Base-by-base conservation (phyloP, 2,329 filamentous ascomycete genomes). In the Penicillium digitatum region DNA sequence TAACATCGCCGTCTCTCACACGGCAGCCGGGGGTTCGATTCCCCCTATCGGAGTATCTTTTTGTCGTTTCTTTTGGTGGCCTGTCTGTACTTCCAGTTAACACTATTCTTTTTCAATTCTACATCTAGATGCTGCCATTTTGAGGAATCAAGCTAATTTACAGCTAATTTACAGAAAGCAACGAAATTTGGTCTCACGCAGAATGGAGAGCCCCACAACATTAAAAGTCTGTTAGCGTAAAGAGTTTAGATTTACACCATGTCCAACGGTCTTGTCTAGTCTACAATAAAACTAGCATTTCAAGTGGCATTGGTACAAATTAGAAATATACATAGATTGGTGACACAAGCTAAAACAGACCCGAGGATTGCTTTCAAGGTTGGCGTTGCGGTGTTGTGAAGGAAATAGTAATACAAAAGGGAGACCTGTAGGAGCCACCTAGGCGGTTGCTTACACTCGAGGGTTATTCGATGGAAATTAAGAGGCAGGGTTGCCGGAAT, bases 1-100 rank as follows among this genome's bases (percentile, higher is more conserved):
- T 65, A 66, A 65, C 63, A 67, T 67, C 63, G 63, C 50, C 59
- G 63, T 64, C 62, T 66, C 62, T 66, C 64, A 66, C 64, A 64
- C 64, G 59, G 51, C 63, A 66, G 62, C 62, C 64, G 61, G 64
- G 62, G 63, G 61, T 66, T 65, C 61, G 65, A 66, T 66, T 66
- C 61, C 64, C 62, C 64, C 60, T 62, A 63, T 66, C 62, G 61
- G 62, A 66, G 61, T 55, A 38, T 5, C 16, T 9, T 24, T 58
- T 57, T 58, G 16, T n/a, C 20, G 7, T 27, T 29, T 18, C 1
- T 44, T 16, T 9, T 29, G n/a, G n/a, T 3, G 34, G 5, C 2
- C 32, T 4, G 10, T 3, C 4, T 12, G 4, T 11, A 3, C 6
- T 27, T 8, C 26, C 9, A 42, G 16, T 12, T 11, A 26, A 12